Evolutionary conservation across 768 basidiomycete species (phyloP), one percentile per base, ranked within the genome.

Genomic region (Boletus insuetus): DNA sequence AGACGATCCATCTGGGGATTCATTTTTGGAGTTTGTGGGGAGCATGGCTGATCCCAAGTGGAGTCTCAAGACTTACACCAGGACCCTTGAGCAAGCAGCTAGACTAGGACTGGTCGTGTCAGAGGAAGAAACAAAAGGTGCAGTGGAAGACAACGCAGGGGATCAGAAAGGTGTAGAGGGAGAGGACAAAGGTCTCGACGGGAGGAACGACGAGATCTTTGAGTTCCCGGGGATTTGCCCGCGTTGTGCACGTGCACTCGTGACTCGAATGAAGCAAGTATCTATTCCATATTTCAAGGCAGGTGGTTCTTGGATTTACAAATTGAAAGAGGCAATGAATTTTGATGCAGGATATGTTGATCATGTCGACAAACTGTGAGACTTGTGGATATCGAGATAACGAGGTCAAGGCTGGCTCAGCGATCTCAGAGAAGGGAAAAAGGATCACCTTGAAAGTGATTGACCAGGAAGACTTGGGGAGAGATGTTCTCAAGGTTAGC

Each of bases 351-450:
- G 94, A 99, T 63, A 87, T 94, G 53, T 74, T 98, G 51, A 96
- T 98, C 73, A 98, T 98, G 94, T 96, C 96, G 22, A 95, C 95
- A 7, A 98, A 97, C 69, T 98, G 97, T 69, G 92, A 94, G 54
- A 73, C 75, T 49, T 99, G 97, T 71, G 97, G 97, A 1, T 99
- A 98, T 72, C 81, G 92, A 54, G 97, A 99, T 73, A 98, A 95
- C 65, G 97, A 99, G 74, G 89, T 99, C 65, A 99, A 99, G 71
- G 91, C 93, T 6, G 93, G 96, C 20, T 75, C 86, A 3, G 94
- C 95, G 1, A 91, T 98, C 54, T 91, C 96, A 4, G 82, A 81
- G 5, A 78, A 89, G 64, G 97, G 96, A 17, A 95, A 91, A 71
- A 82, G 79, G 54, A 93, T 98, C 59, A 91, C 81, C 0, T 78